These are phyloP conservation scores for Entrophospora sp. DNA, from an alignment of 192 early-diverging fungal species.

Conservation along the genomic window DNA sequence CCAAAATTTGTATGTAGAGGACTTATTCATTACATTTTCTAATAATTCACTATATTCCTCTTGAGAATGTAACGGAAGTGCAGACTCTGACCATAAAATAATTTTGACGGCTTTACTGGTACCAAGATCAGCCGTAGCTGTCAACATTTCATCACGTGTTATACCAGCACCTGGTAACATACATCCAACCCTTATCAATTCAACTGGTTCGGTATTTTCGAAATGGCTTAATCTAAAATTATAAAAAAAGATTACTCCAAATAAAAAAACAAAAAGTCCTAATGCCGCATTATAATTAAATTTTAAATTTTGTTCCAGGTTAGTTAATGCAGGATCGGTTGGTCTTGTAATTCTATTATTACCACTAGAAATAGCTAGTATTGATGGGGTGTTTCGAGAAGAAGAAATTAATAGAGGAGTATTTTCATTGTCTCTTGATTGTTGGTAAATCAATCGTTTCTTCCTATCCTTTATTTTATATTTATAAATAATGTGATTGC, in stretches of 20 bases:
- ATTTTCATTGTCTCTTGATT: not conserved
- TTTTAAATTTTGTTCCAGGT: not conserved
- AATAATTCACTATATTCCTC: slow-evolving; percentile 1
- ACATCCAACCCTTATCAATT: not conserved
- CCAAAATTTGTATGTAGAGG: slow-evolving; percentile 19
- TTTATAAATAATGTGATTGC: not conserved
- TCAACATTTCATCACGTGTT: not conserved
- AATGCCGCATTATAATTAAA: not conserved
- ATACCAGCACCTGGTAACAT: not conserved
- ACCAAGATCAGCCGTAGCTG: not conserved
- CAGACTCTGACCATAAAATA: slow-evolving; percentile 30
- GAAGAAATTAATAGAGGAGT: not conserved
- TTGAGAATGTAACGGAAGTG: not conserved
- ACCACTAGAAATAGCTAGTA: too few relatives aligned
- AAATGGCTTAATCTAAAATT: not conserved
- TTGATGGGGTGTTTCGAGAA: too few relatives aligned
- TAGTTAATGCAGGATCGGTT: not conserved
- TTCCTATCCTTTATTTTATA: not conserved
- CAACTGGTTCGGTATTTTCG: not conserved
- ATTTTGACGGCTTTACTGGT: slow-evolving; percentile 23
- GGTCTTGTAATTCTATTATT: too few relatives aligned
- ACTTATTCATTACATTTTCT: slow-evolving; percentile 7
- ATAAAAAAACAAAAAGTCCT: not conserved
- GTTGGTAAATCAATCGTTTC: not conserved
- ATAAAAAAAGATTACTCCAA: not conserved